Conservation (phyloP, 1,284 basidiomycete species). For the Leccinum fallax region DNA sequence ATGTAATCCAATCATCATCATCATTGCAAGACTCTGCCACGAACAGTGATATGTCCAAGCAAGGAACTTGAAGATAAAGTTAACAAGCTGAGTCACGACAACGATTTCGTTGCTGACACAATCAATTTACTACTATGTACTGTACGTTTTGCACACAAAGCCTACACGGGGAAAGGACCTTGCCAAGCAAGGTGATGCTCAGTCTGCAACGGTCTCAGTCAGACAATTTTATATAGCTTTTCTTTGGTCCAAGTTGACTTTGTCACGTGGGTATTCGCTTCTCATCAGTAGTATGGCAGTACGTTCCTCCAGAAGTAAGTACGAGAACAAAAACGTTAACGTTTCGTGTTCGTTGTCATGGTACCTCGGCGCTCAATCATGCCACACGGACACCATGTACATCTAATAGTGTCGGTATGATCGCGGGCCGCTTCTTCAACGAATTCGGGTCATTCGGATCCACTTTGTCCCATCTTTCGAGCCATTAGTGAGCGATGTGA, state of each 20-base stretch:
- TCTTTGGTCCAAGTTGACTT: conserved; percentile 32
- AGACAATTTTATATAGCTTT: conserved; percentile 23
- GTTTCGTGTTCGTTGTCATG: conserved; percentile 17
- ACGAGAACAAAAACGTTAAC: background rate
- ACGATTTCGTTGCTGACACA: no score
- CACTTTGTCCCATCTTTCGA: conserved; percentile 44
- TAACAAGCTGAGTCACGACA: no score
- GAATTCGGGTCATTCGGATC: conserved; percentile 39
- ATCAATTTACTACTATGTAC: no score
- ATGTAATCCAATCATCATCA: no score
- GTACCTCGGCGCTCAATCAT: background rate
- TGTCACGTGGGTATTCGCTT: conserved; percentile 29
- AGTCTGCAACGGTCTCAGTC: conserved; percentile 2
- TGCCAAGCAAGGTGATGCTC: background rate
- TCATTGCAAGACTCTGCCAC: no score
- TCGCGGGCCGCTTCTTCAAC: conserved; percentile 31
- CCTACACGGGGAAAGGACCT: no score
- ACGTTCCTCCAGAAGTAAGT: background rate
- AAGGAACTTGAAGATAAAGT: no score
- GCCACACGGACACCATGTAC: background rate
- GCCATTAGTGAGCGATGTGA: background rate
- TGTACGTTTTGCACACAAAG: no score
- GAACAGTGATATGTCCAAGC: no score
- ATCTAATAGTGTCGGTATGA: conserved; percentile 1
- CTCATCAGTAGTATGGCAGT: no score